Conservation (phyloP, 1,284 basidiomycete genomes). For the Wolfiporia cocos region DNA sequence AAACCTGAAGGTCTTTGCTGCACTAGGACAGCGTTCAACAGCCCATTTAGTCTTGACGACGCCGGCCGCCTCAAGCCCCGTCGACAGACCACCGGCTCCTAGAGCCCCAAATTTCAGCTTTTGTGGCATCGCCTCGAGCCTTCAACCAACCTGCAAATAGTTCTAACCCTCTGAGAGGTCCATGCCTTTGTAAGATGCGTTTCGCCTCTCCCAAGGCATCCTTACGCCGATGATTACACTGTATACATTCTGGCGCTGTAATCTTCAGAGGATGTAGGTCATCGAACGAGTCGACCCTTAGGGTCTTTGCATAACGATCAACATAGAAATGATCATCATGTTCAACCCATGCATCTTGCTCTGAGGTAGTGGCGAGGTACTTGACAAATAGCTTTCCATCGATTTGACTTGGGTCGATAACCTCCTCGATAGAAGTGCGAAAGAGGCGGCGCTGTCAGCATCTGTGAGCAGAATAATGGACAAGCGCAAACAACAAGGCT, state of each 20-base stretch:
- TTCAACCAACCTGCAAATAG: conserved; percentile 60
- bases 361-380: conserved; percentile 17
- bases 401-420: conserved; percentile 30
- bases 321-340: conserved; percentile 53
- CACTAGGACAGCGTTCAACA: conserved; percentile 56
- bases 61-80: conserved; percentile 52
- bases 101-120: too few relatives aligned
- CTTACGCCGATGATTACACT: too few relatives aligned
- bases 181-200: conserved; percentile 28
- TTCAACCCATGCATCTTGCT: conserved; percentile 41
- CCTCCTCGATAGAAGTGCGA: conserved; percentile 22
- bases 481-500: too few relatives aligned
- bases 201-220: conserved; percentile 23
- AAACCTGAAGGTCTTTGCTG: conserved; percentile 55
- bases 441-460: conserved; percentile 39
- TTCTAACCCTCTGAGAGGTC: conserved; percentile 49
- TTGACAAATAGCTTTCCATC: conserved; percentile 32
- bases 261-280: conserved; percentile 27
- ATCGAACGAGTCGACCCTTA: conserved; percentile 13
- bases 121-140: too few relatives aligned
- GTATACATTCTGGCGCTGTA: too few relatives aligned
- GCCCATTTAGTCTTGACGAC: conserved; percentile 62
- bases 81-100: conserved; percentile 69
- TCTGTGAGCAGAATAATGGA: too few relatives aligned
- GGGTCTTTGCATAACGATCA: conserved; percentile 25